phyloP scores from a whole-genome alignment of 2,329 filamentous ascomycete genomes.

The Rosellinia necatrix region DNA sequence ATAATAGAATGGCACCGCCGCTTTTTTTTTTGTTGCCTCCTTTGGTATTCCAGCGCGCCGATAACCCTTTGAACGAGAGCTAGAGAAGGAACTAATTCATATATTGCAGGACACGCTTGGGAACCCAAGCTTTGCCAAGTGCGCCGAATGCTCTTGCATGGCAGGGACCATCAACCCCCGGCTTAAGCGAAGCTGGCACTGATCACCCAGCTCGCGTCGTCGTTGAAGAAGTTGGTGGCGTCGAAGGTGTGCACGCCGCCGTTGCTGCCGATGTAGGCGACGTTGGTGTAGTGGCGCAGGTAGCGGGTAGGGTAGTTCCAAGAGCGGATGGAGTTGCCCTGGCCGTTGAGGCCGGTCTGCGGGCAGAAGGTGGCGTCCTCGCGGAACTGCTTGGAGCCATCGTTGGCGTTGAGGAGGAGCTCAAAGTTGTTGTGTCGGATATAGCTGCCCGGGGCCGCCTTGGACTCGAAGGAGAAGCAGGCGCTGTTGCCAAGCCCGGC shows the following conservation, averaged over 20 bases:
- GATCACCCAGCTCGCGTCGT: conserved; percentile 59
- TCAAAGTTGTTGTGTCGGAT: conserved; percentile 60
- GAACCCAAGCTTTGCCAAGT: too few species aligned
- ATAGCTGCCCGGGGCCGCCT: conserved; percentile 61
- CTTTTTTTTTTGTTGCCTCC: too few species aligned
- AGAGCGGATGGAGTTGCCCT: conserved; percentile 56
- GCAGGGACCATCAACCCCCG: too few species aligned
- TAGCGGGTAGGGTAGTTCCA: conserved; percentile 66
- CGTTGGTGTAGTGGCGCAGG: conserved; percentile 58
- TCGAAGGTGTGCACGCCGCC: conserved; percentile 53
- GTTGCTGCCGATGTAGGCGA: conserved; percentile 38
- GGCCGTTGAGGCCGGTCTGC: conserved; percentile 53
- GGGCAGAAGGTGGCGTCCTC: conserved; percentile 70
- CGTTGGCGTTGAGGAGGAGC: conserved; percentile 54
- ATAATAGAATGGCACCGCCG: too few species aligned
- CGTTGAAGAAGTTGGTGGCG: conserved; percentile 51
- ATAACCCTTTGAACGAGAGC: too few species aligned
- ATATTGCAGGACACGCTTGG: too few species aligned
- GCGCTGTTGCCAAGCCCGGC: conserved; percentile 59
- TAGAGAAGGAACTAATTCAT: too few species aligned
- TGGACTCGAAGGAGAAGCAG: conserved; percentile 66
- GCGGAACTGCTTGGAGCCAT: conserved; percentile 59
- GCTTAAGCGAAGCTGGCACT: conserved; percentile 46
- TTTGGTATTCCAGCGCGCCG: too few species aligned
- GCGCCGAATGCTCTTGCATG: too few species aligned